Evolutionary conservation across 169 alveolate species (phyloP), one percentile per base, ranked within the genome.

Genomic region (Eimeria praecox): DNA sequence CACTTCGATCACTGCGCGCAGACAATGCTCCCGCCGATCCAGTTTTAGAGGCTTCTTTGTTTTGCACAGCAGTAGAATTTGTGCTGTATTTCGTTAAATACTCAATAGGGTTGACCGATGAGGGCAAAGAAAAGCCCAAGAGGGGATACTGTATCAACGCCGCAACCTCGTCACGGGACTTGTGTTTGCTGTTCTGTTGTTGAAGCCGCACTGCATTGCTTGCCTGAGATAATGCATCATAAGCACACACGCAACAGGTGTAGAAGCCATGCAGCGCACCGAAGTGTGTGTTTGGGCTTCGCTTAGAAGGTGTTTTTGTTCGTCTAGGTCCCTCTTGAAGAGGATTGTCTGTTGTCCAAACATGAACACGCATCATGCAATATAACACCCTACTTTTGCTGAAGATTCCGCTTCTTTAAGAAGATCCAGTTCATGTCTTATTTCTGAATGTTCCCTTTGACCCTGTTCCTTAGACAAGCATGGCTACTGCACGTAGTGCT

Each of bases 121-220:
- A 30, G 35, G 78, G 92, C 77, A 85, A 30, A 16, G 78, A 30
- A 56, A 85, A 85, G 78, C 92, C 92, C 54, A 85, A 56, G 33
- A 85, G 75, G 22, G 92, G 92, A 85, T 85, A 85, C 20, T 56
- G 92, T 69, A 85, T 85, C 56, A 85, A 69, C 35, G 92, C 92
- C 92, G 92, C 52, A 33, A 56, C 75, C 78, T 85, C 92, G 40
- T 85, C 92, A 22, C 92, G 92, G 22, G 92, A 54, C 62, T 85
- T 54, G 62, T 54, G 49, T 27, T 52, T 82, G 71, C 71, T 49
- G n/a, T 42, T 42, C 54, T 85, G 77, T 35, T 85, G 92, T n/a
- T 85, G 92, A 52, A 85, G 92, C 20, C 92, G 92, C 73, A 56
- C 54, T 56, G 52, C 46, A 6, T 85, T 85, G 92, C 33, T 54